Evolutionary conservation across 73 alveolate genomes (phyloP).

Genomic region (Stentor roeselii): DNA sequence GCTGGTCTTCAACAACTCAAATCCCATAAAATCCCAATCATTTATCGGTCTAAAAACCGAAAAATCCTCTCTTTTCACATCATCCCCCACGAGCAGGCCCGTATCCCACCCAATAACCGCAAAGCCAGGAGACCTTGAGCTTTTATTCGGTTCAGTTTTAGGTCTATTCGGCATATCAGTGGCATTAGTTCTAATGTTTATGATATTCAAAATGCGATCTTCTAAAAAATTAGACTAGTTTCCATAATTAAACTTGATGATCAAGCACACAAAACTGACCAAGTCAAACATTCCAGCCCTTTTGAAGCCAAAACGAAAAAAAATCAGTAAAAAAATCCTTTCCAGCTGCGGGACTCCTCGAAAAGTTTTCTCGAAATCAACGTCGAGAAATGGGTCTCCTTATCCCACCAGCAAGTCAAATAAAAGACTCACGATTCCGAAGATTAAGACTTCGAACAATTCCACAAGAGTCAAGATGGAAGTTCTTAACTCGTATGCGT

Average conservation of each 20-base stretch:
- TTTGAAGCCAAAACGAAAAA: background rate
- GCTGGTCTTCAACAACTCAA: too few species aligned
- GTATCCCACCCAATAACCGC: too few species aligned
- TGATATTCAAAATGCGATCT: background rate
- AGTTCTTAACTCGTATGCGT: background rate
- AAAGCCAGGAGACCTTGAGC: too few species aligned
- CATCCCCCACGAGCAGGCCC: too few species aligned
- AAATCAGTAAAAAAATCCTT: background rate
- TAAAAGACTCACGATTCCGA: background rate
- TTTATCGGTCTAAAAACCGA: too few species aligned
- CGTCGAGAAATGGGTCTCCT: background rate
- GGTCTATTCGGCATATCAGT: too few species aligned
- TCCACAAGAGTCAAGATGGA: background rate
- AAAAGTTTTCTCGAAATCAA: background rate
- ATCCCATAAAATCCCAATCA: too few species aligned
- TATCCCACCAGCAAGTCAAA: background rate
- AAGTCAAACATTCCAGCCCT: background rate
- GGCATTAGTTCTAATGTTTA: too few species aligned
- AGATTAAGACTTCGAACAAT: background rate
- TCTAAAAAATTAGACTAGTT: background rate
- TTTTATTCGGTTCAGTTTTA: too few species aligned
- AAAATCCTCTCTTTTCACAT: too few species aligned
- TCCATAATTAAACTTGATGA: background rate
- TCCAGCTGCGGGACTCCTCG: constrained; percentile 9
- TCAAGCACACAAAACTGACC: background rate